These are phyloP conservation scores for Cutaneotrichosporon arboriforme DNA, from an alignment of 1,284 basidiomycete genomes.

Conservation along the genomic window DNA sequence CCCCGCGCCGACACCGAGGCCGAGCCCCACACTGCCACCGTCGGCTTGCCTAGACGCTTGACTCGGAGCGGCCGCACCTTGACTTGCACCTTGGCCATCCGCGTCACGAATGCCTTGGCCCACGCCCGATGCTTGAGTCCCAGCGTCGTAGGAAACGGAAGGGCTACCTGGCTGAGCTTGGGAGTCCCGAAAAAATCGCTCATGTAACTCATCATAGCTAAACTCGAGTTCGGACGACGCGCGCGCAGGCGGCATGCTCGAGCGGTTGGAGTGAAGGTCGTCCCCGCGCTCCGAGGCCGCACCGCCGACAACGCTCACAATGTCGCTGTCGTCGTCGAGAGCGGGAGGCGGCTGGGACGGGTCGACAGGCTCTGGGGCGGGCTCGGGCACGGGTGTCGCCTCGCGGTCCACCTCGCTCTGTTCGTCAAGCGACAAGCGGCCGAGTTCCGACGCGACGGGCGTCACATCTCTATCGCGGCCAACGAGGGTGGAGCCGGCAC, in stretches of 20 bases:
- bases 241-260: slow-evolving; percentile 14
- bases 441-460: background rate
- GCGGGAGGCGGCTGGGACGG: background rate
- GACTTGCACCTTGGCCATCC: background rate
- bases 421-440: background rate
- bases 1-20: slow-evolving; percentile 12
- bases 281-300: slow-evolving; percentile 1
- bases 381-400: background rate
- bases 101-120: background rate
- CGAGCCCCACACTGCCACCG: background rate
- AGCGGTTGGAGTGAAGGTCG: slow-evolving; percentile 10
- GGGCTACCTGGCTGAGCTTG: background rate
- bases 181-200: slow-evolving; percentile 14
- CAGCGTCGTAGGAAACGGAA: background rate
- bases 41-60: background rate
- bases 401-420: slow-evolving; percentile 1
- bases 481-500: background rate
- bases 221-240: slow-evolving; percentile 19
- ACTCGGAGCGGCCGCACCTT: background rate
- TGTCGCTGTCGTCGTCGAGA: slow-evolving; percentile 16
- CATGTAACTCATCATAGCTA: slow-evolving; percentile 17
- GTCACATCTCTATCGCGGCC: background rate
- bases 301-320: slow-evolving; percentile 13
- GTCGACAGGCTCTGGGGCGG: background rate
- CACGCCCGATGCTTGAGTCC: background rate